Evolutionary conservation across 352 stramenopile genomes (phyloP).

Genomic region (Phytophthora citrophthora): DNA sequence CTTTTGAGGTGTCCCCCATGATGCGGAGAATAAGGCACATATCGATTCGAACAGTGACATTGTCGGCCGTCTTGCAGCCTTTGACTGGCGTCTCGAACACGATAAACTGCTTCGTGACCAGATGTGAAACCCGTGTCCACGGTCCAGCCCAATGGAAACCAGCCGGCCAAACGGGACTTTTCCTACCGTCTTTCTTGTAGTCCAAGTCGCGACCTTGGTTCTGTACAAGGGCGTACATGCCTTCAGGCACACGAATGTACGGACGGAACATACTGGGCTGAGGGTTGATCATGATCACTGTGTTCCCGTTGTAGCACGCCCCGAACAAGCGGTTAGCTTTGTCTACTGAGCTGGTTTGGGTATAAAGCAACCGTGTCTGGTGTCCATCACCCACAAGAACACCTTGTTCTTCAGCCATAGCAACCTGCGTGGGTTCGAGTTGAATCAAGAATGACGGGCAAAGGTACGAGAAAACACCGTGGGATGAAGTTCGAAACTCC

Average conservation of each 20-base stretch:
- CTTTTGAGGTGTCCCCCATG: conserved; percentile 77
- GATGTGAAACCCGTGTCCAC: conserved; percentile 80
- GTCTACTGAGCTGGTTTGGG: conserved; percentile 63
- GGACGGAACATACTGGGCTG: conserved; percentile 60
- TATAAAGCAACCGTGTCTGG: conserved; percentile 71
- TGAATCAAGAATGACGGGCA: conserved; percentile 1
- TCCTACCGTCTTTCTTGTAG: conserved; percentile 43
- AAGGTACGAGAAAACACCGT: not conserved
- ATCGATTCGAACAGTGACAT: conserved; percentile 87
- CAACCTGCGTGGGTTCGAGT: not conserved
- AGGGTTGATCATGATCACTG: conserved; percentile 81
- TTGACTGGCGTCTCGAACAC: conserved; percentile 90
- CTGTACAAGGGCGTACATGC: conserved; percentile 86
- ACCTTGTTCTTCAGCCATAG: conserved; percentile 27
- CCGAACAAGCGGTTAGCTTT: conserved; percentile 79
- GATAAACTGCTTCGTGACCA: conserved; percentile 88
- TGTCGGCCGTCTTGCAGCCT: conserved; percentile 88
- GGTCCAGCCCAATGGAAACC: conserved; percentile 72
- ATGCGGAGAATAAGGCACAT: conserved; percentile 87
- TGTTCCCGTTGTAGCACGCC: conserved; percentile 81
- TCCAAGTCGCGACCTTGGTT: conserved; percentile 76
- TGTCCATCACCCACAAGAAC: conserved; percentile 23
- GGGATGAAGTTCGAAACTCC: too few species aligned
- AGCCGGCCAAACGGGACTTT: conserved; percentile 64
- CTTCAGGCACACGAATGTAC: conserved; percentile 86